Base-by-base conservation (phyloP, 2,329 filamentous ascomycete genomes). In the Fusarium nelsonii region DNA sequence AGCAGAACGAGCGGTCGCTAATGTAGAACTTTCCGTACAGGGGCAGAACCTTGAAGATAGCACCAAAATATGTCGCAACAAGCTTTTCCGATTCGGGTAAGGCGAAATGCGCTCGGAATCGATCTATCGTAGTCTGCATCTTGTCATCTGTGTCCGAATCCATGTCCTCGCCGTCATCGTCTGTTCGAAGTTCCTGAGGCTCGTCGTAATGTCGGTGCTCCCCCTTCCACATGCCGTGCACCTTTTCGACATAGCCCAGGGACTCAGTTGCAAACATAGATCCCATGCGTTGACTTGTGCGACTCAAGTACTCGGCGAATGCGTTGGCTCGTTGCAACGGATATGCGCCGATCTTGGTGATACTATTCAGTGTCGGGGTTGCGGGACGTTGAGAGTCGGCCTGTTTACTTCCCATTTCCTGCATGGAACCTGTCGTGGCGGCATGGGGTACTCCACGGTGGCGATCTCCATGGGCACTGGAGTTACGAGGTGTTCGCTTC, bases 1-100 rank as follows among this genome's bases (percentile, higher is more conserved):
- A 99, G 81, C 96, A 99, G 69, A 98, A 92, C 60, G 90, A 91
- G 23, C 88, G 88, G 71, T 94, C 90, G 76, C 96, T 94, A 70
- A 98, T 90, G 79, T 99, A 99, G 34, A 98, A 92, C 80, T 98
- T 99, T 73, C 96, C 96, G 74, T 97, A 98, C 3, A 98, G 85
- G 4, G 96, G 96, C 32, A 98, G 80, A 1, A 97, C 93, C 4
- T 94, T 90, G 72, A 97, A 89, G n/a, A 98, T 85, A 76, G 92
- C 92, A n/a, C 92, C 93, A 79, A 94, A 98, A 79, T 96, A 98
- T 1, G 93, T 92, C 2, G 95, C 94, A 67, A 93, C 90, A 2
- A 99, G 87, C 76, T 89, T 91, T 77, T 99, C 96, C 1, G 89
- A 89, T 34, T 89, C 84, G 0, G 94, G 92, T n/a, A 98, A 84